Conservation (phyloP, 2,329 filamentous ascomycete species). For the Akanthomyces muscarius region DNA sequence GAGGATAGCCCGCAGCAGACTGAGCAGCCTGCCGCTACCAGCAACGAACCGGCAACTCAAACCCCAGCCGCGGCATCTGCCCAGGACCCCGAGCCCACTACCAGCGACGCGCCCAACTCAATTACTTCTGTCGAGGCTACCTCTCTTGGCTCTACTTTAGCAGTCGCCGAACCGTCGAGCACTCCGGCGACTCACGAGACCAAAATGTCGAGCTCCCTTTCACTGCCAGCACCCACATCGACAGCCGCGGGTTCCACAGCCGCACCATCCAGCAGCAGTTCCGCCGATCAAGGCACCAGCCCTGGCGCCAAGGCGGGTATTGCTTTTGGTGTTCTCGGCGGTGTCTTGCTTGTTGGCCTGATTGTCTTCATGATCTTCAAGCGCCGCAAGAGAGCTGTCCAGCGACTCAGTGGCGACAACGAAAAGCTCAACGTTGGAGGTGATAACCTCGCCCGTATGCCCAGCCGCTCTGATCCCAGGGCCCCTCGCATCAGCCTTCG, state of each 20-base stretch:
- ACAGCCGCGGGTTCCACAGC: background rate
- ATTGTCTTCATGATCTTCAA: slow-evolving; percentile 69
- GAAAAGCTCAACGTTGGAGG: slow-evolving; percentile 54
- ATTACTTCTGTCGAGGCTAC: slow-evolving; percentile 24
- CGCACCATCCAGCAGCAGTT: background rate
- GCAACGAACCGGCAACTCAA: slow-evolving; percentile 3
- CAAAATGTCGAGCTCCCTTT: background rate
- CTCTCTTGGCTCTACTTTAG: slow-evolving; percentile 27
- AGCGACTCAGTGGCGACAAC: slow-evolving; percentile 48
- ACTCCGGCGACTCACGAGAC: background rate
- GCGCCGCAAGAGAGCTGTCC: slow-evolving; percentile 63
- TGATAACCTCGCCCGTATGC: slow-evolving; percentile 15
- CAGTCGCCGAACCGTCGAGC: background rate
- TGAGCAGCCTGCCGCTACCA: slow-evolving; percentile 6
- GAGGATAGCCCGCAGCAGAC: slow-evolving; percentile 20
- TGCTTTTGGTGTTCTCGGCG: slow-evolving; percentile 73
- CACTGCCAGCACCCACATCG: slow-evolving; percentile 6
- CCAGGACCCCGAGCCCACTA: slow-evolving; percentile 22
- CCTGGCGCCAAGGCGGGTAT: slow-evolving; percentile 69
- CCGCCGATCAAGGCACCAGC: slow-evolving; percentile 23
- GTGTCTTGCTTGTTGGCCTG: slow-evolving; percentile 62
- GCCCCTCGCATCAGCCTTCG: slow-evolving; percentile 82
- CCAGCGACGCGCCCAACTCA: slow-evolving; percentile 19
- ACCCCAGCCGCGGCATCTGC: background rate
- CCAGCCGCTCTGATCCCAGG: slow-evolving; percentile 27